A percentile compares a stretch with the other conserved stretches of the same genome.
These are phyloP conservation scores for Mallotus japonicus DNA, from an alignment of 441 rosid genomes.

Conservation along the genomic window DNA sequence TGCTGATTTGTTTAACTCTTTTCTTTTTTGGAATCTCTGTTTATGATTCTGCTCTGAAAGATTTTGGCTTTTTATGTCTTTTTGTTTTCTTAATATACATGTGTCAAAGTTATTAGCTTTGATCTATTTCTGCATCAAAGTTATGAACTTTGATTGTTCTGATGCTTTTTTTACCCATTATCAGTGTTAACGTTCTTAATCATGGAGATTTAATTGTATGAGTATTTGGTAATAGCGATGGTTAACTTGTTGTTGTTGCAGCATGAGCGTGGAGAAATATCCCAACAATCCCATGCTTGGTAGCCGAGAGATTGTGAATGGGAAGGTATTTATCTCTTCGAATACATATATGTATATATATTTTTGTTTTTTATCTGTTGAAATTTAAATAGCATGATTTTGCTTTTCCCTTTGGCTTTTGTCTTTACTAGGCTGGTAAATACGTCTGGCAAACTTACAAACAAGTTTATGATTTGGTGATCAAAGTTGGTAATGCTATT, in stretches of 20 bases:
- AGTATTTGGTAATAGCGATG: not conserved
- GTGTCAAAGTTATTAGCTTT: not conserved
- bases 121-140: not conserved
- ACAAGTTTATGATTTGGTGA: slow-evolving; percentile 72
- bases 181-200: not conserved
- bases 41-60: not conserved
- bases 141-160: too few species aligned
- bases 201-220: not conserved
- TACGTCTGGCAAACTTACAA: slow-evolving; percentile 81
- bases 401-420: not conserved
- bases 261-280: slow-evolving; percentile 71
- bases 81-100: not conserved
- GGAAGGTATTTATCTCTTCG: slow-evolving; percentile 43
- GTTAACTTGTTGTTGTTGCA: slow-evolving; percentile 27
- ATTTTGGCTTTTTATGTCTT: not conserved
- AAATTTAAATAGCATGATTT: too few species aligned
- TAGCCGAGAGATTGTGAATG: slow-evolving; percentile 61
- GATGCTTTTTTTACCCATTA: too few species aligned
- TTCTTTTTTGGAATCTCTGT: not conserved
- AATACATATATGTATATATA: too few species aligned
- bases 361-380: too few species aligned
- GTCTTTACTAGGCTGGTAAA: slow-evolving; percentile 57
- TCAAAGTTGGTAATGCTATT: slow-evolving; percentile 77
- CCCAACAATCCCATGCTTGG: slow-evolving; percentile 88
- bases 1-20: not conserved